phyloP scores from a whole-genome alignment of 345 rosid species.

The Leavenworthia alabamica region DNA sequence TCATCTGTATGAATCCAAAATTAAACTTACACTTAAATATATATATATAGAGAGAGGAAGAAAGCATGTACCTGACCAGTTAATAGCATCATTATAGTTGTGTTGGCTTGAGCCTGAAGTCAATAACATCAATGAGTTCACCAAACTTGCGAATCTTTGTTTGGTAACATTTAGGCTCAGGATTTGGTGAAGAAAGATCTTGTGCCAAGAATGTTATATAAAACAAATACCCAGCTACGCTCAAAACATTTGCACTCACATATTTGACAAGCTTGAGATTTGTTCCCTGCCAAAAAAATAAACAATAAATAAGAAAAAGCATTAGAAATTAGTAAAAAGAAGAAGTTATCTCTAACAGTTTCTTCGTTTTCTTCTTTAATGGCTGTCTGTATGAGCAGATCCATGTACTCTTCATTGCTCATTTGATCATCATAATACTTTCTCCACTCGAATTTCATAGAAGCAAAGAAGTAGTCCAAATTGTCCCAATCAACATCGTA shows the following conservation, averaged over 20 bases:
- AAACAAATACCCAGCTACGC: not conserved
- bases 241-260: not conserved
- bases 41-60: too few species aligned
- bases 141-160: not conserved
- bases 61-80: too few species aligned
- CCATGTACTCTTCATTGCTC: not conserved
- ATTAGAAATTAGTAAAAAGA: too few species aligned
- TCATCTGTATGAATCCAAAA: too few species aligned
- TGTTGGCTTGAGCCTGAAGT: not conserved
- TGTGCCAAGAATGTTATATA: not conserved
- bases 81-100: not conserved
- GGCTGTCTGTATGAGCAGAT: not conserved
- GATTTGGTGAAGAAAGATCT: not conserved
- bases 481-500: not conserved
- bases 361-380: not conserved
- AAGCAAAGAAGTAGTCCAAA: not conserved
- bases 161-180: not conserved
- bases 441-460: not conserved
- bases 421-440: not conserved
- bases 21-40: too few species aligned
- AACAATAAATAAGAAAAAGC: not conserved
- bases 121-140: not conserved
- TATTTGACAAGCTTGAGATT: not conserved
- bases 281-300: not conserved
- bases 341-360: too few species aligned